phyloP scores from a whole-genome alignment of 495 filamentous ascomycete species.

The Aspergillus leporis region DNA sequence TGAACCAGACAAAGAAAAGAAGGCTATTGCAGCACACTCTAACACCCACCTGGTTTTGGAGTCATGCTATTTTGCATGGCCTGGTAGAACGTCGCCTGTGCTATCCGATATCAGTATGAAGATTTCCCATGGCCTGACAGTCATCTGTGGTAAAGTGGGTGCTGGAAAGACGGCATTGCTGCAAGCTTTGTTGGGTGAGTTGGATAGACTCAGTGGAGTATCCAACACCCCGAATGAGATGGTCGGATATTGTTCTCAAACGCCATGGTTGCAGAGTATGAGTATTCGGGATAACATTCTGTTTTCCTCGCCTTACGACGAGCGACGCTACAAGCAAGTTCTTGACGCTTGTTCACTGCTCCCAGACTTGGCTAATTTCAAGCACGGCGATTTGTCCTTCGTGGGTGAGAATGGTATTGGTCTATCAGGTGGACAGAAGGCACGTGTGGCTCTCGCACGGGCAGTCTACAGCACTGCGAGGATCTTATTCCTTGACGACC shows the following conservation, averaged over 20 bases:
- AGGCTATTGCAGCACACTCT: constrained; percentile 31
- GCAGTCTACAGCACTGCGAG: constrained; percentile 68
- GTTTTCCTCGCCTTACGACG: constrained; percentile 72
- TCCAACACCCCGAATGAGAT: constrained; percentile 62
- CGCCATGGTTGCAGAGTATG: constrained; percentile 91
- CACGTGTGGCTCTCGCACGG: constrained; percentile 66
- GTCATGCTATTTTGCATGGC: constrained; percentile 75
- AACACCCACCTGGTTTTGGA: constrained; percentile 48
- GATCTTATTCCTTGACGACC: constrained; percentile 68
- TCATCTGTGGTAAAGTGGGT: constrained; percentile 71
- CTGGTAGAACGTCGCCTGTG: constrained; percentile 60
- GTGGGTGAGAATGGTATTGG: constrained; percentile 71
- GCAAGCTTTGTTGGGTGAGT: constrained; percentile 75
- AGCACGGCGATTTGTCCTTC: constrained; percentile 67
- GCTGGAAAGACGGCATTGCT: constrained; percentile 80
- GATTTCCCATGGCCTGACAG: constrained; percentile 65
- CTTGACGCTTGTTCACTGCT: constrained; percentile 64
- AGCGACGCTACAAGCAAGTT: constrained; percentile 57
- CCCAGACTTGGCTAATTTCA: constrained; percentile 62
- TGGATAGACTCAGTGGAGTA: constrained; percentile 64
- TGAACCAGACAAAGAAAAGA: constrained; percentile 70
- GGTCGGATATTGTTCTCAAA: constrained; percentile 80
- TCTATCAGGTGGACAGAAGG: constrained; percentile 71
- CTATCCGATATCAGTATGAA: constrained; percentile 61
- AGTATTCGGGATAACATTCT: constrained; percentile 83